Percentiles rank a stretch among this genome's conserved stretches.
These are phyloP conservation scores for Exserohilum turcica DNA, from an alignment of 2,329 filamentous ascomycete species.

Conservation along the genomic window DNA sequence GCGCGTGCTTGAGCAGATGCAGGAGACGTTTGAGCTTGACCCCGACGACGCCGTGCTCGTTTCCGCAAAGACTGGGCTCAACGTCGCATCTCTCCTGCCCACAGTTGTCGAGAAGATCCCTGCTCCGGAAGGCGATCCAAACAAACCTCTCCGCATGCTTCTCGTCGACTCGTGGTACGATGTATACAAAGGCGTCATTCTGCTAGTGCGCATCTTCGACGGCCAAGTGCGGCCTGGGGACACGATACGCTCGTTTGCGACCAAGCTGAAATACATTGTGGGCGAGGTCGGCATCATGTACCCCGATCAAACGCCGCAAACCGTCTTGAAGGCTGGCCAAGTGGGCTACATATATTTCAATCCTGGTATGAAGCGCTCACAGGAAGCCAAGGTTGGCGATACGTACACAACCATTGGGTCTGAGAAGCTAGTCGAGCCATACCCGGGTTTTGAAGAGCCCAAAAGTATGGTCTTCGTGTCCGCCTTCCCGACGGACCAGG, in stretches of 20 bases:
- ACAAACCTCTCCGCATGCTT: slow-evolving; percentile 77
- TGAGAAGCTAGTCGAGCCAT: slow-evolving; percentile 76
- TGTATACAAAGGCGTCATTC: slow-evolving; percentile 89
- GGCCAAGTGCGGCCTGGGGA: slow-evolving; percentile 83
- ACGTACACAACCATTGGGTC: slow-evolving; percentile 85
- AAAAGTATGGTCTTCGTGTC: slow-evolving; percentile 99
- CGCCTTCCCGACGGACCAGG: slow-evolving; percentile 90
- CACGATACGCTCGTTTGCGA: slow-evolving; percentile 84
- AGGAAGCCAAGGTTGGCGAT: slow-evolving; percentile 95
- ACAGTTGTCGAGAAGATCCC: slow-evolving; percentile 85
- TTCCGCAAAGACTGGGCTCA: slow-evolving; percentile 91
- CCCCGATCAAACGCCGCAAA: slow-evolving; percentile 82
- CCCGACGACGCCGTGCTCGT: slow-evolving; percentile 75
- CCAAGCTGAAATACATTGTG: slow-evolving; percentile 85
- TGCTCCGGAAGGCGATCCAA: slow-evolving; percentile 73
- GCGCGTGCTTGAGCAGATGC: slow-evolving; percentile 83
- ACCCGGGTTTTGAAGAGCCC: slow-evolving; percentile 93
- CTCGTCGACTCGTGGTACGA: slow-evolving; percentile 99
- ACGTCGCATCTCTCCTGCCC: slow-evolving; percentile 82
- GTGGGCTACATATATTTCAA: slow-evolving; percentile 98
- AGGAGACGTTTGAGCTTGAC: slow-evolving; percentile 84
- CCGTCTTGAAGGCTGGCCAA: slow-evolving; percentile 82
- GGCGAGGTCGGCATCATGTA: slow-evolving; percentile 98
- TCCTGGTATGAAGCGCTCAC: slow-evolving; percentile 94
- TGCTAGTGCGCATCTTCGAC: slow-evolving; percentile 90